Conservation (phyloP, 345 rosid genomes). For the Cardamine chenopodiifolia region DNA sequence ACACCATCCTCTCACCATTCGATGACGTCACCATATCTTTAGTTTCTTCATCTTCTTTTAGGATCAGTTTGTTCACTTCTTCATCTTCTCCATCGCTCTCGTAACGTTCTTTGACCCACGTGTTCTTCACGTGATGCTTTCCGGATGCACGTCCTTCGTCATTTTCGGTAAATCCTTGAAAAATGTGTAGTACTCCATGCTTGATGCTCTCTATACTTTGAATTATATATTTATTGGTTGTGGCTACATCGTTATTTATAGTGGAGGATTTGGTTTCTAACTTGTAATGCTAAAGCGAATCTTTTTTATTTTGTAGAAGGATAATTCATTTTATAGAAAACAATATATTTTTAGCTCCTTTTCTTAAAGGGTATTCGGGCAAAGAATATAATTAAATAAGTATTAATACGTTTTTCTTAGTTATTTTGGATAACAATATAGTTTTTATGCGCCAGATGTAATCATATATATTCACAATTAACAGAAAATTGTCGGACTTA, state of each 20-base stretch:
- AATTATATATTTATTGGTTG: constrained; percentile 7
- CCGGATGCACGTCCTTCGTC: constrained; percentile 26
- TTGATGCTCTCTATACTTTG: constrained; percentile 13
- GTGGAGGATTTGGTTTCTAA: constrained; percentile 9
- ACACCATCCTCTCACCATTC: constrained; percentile 23
- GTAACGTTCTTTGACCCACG: constrained; percentile 42
- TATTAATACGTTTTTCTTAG: too few species aligned
- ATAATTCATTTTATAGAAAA: constrained; percentile 8
- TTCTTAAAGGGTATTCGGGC: too few species aligned
- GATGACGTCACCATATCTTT: constrained; percentile 17
- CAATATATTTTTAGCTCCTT: neutral
- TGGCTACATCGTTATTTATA: constrained; percentile 20
- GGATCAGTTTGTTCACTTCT: constrained; percentile 25
- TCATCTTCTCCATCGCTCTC: constrained; percentile 46
- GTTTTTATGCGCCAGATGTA: too few species aligned
- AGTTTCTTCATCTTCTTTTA: constrained; percentile 29
- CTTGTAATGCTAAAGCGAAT: constrained; percentile 21
- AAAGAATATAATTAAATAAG: too few species aligned
- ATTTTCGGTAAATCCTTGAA: constrained; percentile 15
- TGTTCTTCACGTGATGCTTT: constrained; percentile 38
- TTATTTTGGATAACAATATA: too few species aligned
- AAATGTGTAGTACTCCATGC: constrained; percentile 43
- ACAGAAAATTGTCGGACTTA: too few species aligned
- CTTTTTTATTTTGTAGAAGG: constrained; percentile 19
- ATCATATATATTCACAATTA: too few species aligned